A percentile compares a stretch with the other conserved stretches of the same genome.
Conservation (phyloP, 2,329 filamentous ascomycete species). For the Pyricularia pennisetigena region DNA sequence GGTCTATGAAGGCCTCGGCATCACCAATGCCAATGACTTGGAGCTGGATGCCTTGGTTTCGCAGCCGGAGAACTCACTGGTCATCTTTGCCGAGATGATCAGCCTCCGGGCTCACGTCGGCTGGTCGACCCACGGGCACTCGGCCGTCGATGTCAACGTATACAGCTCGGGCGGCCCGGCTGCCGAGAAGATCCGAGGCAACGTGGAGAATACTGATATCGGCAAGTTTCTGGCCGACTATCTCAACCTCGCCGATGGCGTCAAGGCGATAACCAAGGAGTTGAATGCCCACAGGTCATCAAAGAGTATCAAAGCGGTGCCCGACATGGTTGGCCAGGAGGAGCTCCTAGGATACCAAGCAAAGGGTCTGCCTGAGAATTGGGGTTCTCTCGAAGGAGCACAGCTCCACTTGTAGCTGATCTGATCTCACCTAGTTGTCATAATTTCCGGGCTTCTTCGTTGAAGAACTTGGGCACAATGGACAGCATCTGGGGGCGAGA, state of each 20-base stretch:
- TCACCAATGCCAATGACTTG: slow-evolving; percentile 58
- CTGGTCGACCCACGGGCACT: slow-evolving; percentile 91
- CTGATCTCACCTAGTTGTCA: neutral
- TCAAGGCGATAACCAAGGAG: slow-evolving; percentile 68
- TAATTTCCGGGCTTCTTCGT: neutral
- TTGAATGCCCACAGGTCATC: slow-evolving; percentile 31
- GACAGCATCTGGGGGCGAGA: neutral
- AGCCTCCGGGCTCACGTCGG: slow-evolving; percentile 81
- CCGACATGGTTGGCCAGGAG: neutral
- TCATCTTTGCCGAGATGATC: slow-evolving; percentile 72
- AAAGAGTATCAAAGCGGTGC: neutral
- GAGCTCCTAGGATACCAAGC: neutral
- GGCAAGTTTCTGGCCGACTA: slow-evolving; percentile 74
- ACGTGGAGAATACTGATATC: slow-evolving; percentile 91
- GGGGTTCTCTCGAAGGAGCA: neutral
- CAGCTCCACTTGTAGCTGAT: neutral
- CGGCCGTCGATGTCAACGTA: slow-evolving; percentile 91
- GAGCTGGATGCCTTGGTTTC: slow-evolving; percentile 62
- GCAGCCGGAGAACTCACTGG: slow-evolving; percentile 40
- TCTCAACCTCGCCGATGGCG: slow-evolving; percentile 56
- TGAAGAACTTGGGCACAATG: neutral
- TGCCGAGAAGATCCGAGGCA: slow-evolving; percentile 60
- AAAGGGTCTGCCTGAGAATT: neutral
- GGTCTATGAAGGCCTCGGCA: slow-evolving; percentile 62
- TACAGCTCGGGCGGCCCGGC: slow-evolving; percentile 67